These are phyloP conservation scores for Tarenaya hassleriana DNA, from an alignment of 345 rosid species.

Conservation along the genomic window DNA sequence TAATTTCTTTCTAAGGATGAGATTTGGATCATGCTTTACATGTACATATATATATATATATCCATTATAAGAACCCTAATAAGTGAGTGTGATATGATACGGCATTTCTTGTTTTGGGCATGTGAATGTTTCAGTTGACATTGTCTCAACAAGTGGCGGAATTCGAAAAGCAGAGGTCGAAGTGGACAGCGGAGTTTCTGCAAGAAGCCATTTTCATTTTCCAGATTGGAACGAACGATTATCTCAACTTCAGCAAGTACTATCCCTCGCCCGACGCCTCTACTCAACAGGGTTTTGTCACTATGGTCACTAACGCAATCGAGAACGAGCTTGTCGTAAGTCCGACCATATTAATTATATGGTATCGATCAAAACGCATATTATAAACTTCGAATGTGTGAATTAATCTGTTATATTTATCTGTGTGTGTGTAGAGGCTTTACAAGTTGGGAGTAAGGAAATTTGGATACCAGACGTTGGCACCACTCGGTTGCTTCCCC, in stretches of 20 bases:
- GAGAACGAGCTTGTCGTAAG: conserved; percentile 15
- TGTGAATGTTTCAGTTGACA: conserved; percentile 12
- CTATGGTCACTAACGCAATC: conserved; percentile 21
- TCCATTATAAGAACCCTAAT: not conserved
- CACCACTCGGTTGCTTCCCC: conserved; percentile 34
- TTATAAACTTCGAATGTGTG: too few relatives aligned
- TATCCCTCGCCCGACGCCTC: conserved; percentile 23
- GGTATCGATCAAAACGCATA: too few relatives aligned
- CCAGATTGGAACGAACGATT: conserved; percentile 32
- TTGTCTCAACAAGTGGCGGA: conserved; percentile 19
- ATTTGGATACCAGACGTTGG: conserved; percentile 28
- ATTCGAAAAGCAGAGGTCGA: not conserved
- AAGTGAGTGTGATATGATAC: too few relatives aligned
- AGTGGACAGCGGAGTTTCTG: conserved; percentile 20
- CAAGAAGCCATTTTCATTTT: conserved; percentile 23
- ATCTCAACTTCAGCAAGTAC: conserved; percentile 23
- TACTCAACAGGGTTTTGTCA: conserved; percentile 29
- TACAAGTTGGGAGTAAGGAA: conserved; percentile 25
- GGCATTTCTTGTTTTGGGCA: not conserved
- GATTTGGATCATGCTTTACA: too few relatives aligned
- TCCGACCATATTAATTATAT: not conserved
- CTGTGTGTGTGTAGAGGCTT: conserved; percentile 5
- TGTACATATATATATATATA: not conserved
- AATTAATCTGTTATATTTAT: too few relatives aligned
- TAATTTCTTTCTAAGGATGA: not conserved